Evolutionary conservation across 2,329 filamentous ascomycete species (phyloP).

Genomic region (Penicillium sp.): DNA sequence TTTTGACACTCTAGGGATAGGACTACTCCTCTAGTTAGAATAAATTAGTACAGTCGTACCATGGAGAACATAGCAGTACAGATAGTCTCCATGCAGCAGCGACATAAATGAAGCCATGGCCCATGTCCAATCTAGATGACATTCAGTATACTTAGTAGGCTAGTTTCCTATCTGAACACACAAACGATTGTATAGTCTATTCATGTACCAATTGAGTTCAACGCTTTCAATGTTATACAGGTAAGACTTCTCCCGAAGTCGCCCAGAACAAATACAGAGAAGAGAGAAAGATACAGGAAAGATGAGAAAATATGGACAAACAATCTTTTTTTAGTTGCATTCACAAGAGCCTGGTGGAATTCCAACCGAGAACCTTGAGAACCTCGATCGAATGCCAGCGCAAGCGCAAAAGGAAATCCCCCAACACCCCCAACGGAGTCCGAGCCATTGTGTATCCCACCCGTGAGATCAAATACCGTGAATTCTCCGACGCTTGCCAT

Average conservation of each 20-base stretch:
- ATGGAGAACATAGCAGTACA: too few species aligned
- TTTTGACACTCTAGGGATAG: too few species aligned
- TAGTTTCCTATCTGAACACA: too few species aligned
- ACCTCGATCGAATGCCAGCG: constrained; percentile 25
- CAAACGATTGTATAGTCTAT: neutral
- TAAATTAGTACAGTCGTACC: too few species aligned
- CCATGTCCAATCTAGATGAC: too few species aligned
- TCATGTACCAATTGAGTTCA: neutral
- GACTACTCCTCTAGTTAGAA: too few species aligned
- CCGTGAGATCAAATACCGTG: constrained; percentile 43
- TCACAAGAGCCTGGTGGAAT: constrained; percentile 35
- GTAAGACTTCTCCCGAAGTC: neutral
- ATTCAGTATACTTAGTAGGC: too few species aligned
- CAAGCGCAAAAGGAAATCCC: constrained; percentile 43
- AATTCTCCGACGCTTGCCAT: constrained; percentile 44
- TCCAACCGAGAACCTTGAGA: constrained; percentile 27
- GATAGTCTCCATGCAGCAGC: too few species aligned
- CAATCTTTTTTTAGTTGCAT: constrained; percentile 37
- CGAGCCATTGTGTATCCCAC: constrained; percentile 44
- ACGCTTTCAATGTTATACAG: constrained; percentile 1
- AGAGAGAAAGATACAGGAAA: constrained; percentile 4
- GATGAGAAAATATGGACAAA: constrained; percentile 9
- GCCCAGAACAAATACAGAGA: constrained; percentile 10
- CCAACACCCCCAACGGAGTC: constrained; percentile 46
- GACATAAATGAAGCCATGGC: too few species aligned